A percentile compares a stretch with the other conserved stretches of the same genome.
These are phyloP conservation scores for Cryptococcus depauperatus DNA, from an alignment of 1,284 basidiomycete genomes.

Conservation along the genomic window DNA sequence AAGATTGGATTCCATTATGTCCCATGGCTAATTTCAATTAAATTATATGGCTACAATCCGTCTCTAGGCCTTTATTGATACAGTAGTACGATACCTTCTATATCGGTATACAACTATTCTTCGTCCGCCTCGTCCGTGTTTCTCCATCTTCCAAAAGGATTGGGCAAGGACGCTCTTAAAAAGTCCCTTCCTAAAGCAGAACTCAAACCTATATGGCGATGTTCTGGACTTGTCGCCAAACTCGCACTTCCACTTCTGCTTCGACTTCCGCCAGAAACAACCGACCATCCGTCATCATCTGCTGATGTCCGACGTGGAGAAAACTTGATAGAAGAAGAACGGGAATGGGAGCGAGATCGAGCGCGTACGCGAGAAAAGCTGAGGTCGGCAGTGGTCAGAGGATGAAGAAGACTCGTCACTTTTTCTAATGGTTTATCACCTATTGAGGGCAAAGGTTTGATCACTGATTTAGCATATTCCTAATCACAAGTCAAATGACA, in stretches of 20 bases:
- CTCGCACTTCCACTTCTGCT: conserved; percentile 4
- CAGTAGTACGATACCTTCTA: too few species aligned
- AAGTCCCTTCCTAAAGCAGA: not conserved
- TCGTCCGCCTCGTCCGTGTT: conserved; percentile 1
- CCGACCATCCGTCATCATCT: conserved; percentile 15
- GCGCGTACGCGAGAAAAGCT: not conserved
- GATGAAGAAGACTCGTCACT: conserved; percentile 17
- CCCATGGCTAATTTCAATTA: too few species aligned
- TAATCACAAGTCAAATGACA: conserved; percentile 3
- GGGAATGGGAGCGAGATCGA: conserved; percentile 9
- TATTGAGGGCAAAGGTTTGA: conserved; percentile 51
- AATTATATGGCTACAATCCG: too few species aligned
- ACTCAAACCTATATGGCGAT: not conserved
- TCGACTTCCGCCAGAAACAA: conserved; percentile 10
- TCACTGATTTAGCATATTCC: conserved; percentile 73
- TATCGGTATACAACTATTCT: too few species aligned
- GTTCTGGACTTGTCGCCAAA: conserved; percentile 4
- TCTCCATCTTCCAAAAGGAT: conserved; percentile 4
- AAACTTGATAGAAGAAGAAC: conserved; percentile 4
- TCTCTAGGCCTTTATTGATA: too few species aligned
- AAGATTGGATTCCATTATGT: too few species aligned
- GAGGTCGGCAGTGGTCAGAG: conserved; percentile 10
- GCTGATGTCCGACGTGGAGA: not conserved
- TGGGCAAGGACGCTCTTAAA: not conserved
- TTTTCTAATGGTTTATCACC: conserved; percentile 9